Conservation (phyloP, 2,329 filamentous ascomycete genomes). For the Calonectria pseudoreteaudii region DNA sequence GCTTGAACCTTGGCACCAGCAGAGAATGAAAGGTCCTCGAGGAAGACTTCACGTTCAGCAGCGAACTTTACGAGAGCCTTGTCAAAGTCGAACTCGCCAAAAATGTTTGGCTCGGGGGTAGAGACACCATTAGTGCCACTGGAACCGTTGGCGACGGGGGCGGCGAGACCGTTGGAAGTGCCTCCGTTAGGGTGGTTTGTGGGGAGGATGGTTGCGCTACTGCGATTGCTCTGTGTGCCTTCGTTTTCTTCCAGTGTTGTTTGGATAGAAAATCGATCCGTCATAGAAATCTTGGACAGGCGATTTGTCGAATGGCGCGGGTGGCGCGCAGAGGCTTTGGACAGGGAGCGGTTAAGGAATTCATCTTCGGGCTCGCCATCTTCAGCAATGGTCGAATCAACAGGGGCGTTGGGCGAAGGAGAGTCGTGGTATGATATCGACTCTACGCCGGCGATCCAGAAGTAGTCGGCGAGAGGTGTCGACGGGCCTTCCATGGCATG, state of each 20-base stretch:
- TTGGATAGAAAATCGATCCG: slow-evolving; percentile 63
- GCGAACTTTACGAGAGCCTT: slow-evolving; percentile 94
- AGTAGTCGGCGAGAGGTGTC: slow-evolving; percentile 78
- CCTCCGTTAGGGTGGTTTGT: slow-evolving; percentile 46
- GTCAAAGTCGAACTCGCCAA: slow-evolving; percentile 89
- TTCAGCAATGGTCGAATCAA: slow-evolving; percentile 72
- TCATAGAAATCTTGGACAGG: slow-evolving; percentile 65
- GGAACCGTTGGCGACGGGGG: slow-evolving; percentile 31
- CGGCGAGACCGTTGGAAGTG: slow-evolving; percentile 33
- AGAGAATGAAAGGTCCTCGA: slow-evolving; percentile 90
- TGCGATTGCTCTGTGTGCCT: slow-evolving; percentile 71
- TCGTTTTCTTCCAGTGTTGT: slow-evolving; percentile 69
- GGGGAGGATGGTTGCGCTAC: slow-evolving; percentile 73
- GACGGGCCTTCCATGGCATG: slow-evolving; percentile 71
- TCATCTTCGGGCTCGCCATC: slow-evolving; percentile 68
- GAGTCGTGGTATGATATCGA: slow-evolving; percentile 73
- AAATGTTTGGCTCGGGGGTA: slow-evolving; percentile 48
- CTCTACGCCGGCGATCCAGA: slow-evolving; percentile 81
- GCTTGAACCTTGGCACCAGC: slow-evolving; percentile 82
- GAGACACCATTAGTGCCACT: slow-evolving; percentile 47
- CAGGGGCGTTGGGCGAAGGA: slow-evolving; percentile 50
- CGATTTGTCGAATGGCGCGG: slow-evolving; percentile 72
- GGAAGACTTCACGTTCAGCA: slow-evolving; percentile 91
- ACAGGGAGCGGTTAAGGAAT: slow-evolving; percentile 45
- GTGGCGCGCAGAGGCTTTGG: slow-evolving; percentile 56